Conservation (phyloP, 257 asterid species). For the Nicotiana otophora region DNA sequence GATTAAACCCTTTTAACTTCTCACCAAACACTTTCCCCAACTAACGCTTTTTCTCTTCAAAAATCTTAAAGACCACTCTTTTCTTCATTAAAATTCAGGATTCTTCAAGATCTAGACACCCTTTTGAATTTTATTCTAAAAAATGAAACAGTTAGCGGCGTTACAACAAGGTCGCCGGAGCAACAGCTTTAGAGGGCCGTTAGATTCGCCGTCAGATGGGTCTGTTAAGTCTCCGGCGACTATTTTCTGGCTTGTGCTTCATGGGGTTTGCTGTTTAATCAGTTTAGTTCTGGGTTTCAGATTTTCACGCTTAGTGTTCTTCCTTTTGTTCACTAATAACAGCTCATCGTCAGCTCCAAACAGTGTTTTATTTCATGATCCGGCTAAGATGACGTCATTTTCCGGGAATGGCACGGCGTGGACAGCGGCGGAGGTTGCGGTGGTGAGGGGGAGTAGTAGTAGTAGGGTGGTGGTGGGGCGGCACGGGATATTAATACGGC, state of each 20-base stretch:
- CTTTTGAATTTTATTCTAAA: not conserved
- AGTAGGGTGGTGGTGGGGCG: slow-evolving; percentile 92
- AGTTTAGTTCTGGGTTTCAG: slow-evolving; percentile 91
- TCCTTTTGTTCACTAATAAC: slow-evolving; percentile 50
- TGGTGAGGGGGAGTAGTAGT: slow-evolving; percentile 19
- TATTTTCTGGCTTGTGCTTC: slow-evolving; percentile 71
- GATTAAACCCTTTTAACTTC: slow-evolving; percentile 2
- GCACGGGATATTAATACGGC: slow-evolving; percentile 85
- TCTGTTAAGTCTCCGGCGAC: slow-evolving; percentile 67
- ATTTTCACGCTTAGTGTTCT: slow-evolving; percentile 81
- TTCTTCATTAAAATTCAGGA: not conserved
- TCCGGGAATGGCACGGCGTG: not conserved
- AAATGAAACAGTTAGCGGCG: slow-evolving; percentile 74
- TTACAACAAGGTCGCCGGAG: slow-evolving; percentile 84
- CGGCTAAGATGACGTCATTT: slow-evolving; percentile 2
- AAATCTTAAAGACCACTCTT: not conserved
- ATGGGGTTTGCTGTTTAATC: slow-evolving; percentile 73
- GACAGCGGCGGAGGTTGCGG: slow-evolving; percentile 7
- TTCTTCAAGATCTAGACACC: slow-evolving; percentile 5
- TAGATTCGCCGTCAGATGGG: slow-evolving; percentile 62
- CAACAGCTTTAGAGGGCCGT: slow-evolving; percentile 63
- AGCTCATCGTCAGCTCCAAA: slow-evolving; percentile 19
- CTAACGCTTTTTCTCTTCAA: not conserved
- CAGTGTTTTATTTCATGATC: slow-evolving; percentile 14
- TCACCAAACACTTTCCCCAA: slow-evolving; percentile 5